phyloP scores from a whole-genome alignment of 2,329 filamentous ascomycete genomes.

The Sordariomycetes sp. region DNA sequence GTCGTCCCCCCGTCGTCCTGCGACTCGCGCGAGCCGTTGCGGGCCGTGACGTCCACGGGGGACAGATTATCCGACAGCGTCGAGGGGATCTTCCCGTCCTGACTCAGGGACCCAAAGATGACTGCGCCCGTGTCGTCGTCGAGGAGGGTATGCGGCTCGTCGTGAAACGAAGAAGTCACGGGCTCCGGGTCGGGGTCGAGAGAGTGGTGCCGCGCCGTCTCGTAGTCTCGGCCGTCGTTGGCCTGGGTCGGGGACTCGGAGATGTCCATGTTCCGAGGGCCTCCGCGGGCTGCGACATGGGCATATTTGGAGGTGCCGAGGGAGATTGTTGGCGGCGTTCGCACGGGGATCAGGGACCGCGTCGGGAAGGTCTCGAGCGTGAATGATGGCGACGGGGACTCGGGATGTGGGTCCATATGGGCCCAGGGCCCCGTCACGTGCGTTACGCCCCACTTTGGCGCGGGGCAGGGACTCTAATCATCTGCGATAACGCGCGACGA shows the following conservation, averaged over 20 bases:
- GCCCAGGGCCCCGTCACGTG: too few species aligned
- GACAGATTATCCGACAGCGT: conserved; percentile 22
- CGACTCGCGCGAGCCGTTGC: conserved; percentile 24
- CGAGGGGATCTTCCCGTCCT: conserved; percentile 21
- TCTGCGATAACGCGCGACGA: too few species aligned
- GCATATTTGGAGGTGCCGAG: not conserved
- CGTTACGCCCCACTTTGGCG: too few species aligned
- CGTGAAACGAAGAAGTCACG: conserved; percentile 14
- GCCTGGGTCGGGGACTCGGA: conserved; percentile 33
- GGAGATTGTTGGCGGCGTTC: not conserved
- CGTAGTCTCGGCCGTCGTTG: conserved; percentile 43
- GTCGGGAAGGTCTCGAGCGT: not conserved
- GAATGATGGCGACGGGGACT: not conserved
- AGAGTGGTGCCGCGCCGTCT: conserved; percentile 19
- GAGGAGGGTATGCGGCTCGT: conserved; percentile 20
- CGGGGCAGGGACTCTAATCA: too few species aligned
- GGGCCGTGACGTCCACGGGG: conserved; percentile 9
- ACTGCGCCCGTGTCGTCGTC: conserved; percentile 38
- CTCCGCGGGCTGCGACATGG: not conserved
- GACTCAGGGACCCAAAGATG: conserved; percentile 24
- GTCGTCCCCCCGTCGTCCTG: conserved; percentile 16
- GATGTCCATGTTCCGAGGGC: conserved; percentile 3
- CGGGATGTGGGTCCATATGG: too few species aligned
- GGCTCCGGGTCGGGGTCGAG: conserved; percentile 7
- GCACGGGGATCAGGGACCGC: too few species aligned